Evolutionary conservation across 2,329 filamentous ascomycete genomes (phyloP), one percentile per base, ranked within the genome.

Genomic region (Aspergillus floridensis): DNA sequence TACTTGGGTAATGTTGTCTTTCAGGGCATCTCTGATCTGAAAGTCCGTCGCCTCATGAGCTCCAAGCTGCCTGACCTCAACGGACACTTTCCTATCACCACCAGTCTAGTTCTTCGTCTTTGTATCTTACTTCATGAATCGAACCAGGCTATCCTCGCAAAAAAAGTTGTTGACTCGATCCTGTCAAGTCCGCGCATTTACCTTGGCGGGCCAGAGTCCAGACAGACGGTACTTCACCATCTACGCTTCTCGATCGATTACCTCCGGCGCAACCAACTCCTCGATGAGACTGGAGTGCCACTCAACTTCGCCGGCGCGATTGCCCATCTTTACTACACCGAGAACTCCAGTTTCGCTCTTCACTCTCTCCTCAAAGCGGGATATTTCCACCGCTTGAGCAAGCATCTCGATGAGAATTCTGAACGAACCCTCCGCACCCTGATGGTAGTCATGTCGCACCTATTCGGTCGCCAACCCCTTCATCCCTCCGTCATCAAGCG

Each of bases 161-260:
- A 82, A 2, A 80, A 82, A 14, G 84, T 85, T 0, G 81, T 92
- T 58, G 84, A 88, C 55, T 85, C 88, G 0, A 74, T 93, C 2
- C 77, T 93, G 0, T 88, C 88, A 0, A 87, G 91, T 65, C 86
- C 86, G 3, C 81, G 87, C 31, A 74, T 93, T 6, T 91, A 88
- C 63, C 80, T 93, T 2, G 89, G 89, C 49, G 88, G 89, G 0
- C 80, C 86, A 2, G 84, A 86, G 47, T 85, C 86, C 53, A 87
- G 86, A 67, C 84, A 88, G 70, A 84, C 89, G 1, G 85, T 92
- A 1, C 81, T 89, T 54, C 90, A 93, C 70, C 89, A 93, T 68
- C 74, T 93, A 6, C 84, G 90, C 3, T 93, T 93, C 72, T 92
- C 89, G 0, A 89, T 93, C 49, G 90, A 93, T 64, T 93, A 92